Evolutionary conservation across 345 rosid species (phyloP), one percentile per base, ranked within the genome.

Genomic region (Turnera subulata): DNA sequence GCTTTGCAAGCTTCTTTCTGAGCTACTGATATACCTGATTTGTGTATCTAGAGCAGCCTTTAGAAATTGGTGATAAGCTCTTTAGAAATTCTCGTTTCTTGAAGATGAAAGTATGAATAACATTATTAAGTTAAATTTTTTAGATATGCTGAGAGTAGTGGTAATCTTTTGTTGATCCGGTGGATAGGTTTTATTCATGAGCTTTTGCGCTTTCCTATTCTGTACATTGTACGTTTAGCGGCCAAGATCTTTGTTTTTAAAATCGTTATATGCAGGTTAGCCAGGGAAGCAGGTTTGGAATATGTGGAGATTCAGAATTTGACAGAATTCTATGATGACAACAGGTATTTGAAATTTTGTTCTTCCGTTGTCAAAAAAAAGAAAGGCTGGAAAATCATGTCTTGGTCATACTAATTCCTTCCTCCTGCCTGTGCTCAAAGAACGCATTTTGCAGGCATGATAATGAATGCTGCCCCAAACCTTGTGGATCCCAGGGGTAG

Each of bases 231-330:
- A 11, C 4, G 7, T 4, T 16, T 42, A 42, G 12, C n/a, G 45
- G 46, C n/a, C 21, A 11, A 17, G 29, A 24, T 53, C n/a, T n/a
- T n/a, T n/a, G n/a, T n/a, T n/a, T 43, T 45, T 16, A 22, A 40
- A 15, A 11, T 16, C 35, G 20, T 46, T 37, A 24, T 42, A 46
- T 22, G 44, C 25, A 93, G 99, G 79, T 84, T 93, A 82, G 96
- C 97, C 6, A 72, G 94, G 68, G 97, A 93, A 76, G 94, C 97
- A 75, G 96, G 97, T 67, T 82, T 93, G 57, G 99, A 89, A 62
- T 93, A 87, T 52, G 80, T 93, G 44, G 99, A 93, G 77, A 89
- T 93, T 77, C 99, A 93, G 66, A 93, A 79, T 62, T 75, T 89
- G 62, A 89, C 89, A 0, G 97, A 93, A 62, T 93, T 89, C 66